Percentiles rank a stretch among this genome's conserved stretches.
These are phyloP conservation scores for Xylona heveae DNA, from an alignment of 495 filamentous ascomycete species.

Conservation along the genomic window DNA sequence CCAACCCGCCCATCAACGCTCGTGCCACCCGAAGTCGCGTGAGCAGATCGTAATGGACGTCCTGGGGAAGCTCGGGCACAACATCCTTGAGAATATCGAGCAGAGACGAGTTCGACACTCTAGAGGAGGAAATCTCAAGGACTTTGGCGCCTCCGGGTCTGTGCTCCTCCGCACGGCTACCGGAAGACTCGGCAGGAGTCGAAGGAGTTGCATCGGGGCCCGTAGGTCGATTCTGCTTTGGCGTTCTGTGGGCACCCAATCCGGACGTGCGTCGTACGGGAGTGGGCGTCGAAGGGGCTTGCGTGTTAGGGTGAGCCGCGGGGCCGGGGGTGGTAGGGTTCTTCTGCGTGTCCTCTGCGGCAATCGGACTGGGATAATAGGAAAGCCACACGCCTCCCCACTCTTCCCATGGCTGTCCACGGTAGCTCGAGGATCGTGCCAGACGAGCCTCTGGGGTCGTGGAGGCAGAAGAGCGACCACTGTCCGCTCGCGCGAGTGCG, in stretches of 20 bases:
- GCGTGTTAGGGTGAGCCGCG: constrained; percentile 4
- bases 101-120: constrained; percentile 34
- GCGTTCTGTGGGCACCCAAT: constrained; percentile 12
- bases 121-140: constrained; percentile 48
- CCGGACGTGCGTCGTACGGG: constrained; percentile 21
- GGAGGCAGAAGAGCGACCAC: too few relatives aligned
- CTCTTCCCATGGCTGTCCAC: background rate
- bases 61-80: constrained; percentile 43
- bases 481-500: constrained; percentile 3
- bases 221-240: constrained; percentile 20
- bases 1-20: constrained; percentile 40
- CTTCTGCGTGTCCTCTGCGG: constrained; percentile 4
- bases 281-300: constrained; percentile 26
- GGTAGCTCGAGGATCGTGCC: too few relatives aligned
- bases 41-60: constrained; percentile 68
- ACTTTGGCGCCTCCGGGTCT: constrained; percentile 28
- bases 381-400: constrained; percentile 36
- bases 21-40: constrained; percentile 63
- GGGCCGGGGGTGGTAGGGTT: constrained; percentile 3
- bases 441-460: too few relatives aligned
- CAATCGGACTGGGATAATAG: constrained; percentile 30
- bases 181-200: constrained; percentile 10
- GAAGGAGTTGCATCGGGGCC: constrained; percentile 30
- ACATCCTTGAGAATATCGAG: constrained; percentile 46
- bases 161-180: constrained; percentile 17